A percentile compares a stretch with the other conserved stretches of the same genome.
Evolutionary conservation across 345 rosid species (phyloP).

Genomic region (Heritiera fomes): DNA sequence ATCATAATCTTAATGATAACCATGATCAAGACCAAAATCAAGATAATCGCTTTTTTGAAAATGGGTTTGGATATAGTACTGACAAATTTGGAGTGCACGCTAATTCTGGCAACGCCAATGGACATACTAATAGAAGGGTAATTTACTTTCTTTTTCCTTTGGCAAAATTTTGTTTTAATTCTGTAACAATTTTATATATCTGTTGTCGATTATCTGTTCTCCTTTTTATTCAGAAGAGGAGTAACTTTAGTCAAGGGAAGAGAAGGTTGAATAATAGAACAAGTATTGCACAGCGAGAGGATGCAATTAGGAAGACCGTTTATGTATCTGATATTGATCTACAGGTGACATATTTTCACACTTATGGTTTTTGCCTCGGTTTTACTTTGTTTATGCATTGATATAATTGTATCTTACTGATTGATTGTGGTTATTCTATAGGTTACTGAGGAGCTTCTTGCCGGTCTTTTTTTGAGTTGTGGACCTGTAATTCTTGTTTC

Average conservation of each 20-base stretch:
- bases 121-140: conserved; percentile 70
- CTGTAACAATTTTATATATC: neutral
- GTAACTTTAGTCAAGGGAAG: conserved; percentile 62
- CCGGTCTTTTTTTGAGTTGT: conserved; percentile 72
- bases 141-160: neutral
- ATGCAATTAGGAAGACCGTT: conserved; percentile 80
- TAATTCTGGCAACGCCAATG: conserved; percentile 53
- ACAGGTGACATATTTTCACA: conserved; percentile 43
- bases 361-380: neutral
- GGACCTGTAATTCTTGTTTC: conserved; percentile 59
- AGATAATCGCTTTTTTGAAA: conserved; percentile 42
- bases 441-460: conserved; percentile 97
- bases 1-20: neutral
- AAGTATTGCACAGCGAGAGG: conserved; percentile 87
- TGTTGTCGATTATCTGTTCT: conserved; percentile 10
- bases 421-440: conserved; percentile 24
- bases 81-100: conserved; percentile 52
- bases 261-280: conserved; percentile 81
- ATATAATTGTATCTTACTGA: neutral
- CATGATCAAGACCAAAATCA: conserved; percentile 28
- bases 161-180: conserved; percentile 9
- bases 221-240: conserved; percentile 60
- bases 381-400: conserved; percentile 19
- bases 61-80: conserved; percentile 55
- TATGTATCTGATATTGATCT: conserved; percentile 84